Conservation (phyloP, 352 stramenopile genomes). For the Pythium vanterpoolii region DNA sequence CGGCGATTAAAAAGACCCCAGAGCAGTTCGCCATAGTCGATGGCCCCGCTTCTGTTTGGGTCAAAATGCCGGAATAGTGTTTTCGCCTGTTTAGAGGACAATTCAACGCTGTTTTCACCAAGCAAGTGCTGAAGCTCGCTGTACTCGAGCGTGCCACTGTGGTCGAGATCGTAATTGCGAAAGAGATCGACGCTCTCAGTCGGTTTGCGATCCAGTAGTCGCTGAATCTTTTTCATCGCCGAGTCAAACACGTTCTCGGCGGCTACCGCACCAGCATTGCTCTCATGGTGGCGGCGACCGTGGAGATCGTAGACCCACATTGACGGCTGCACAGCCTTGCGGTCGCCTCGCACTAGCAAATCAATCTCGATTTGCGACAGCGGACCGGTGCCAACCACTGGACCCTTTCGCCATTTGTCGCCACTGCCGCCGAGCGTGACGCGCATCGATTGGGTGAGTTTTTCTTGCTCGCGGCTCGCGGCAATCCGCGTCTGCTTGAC, state of each 20-base stretch:
- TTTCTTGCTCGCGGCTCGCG: slow-evolving; percentile 40
- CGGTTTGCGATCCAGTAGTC: slow-evolving; percentile 21
- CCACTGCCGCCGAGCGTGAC: slow-evolving; percentile 27
- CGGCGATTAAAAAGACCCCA: slow-evolving; percentile 62
- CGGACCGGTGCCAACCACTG: slow-evolving; percentile 38
- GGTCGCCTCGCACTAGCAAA: slow-evolving; percentile 8
- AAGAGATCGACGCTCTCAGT: slow-evolving; percentile 34
- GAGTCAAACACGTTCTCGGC: slow-evolving; percentile 35
- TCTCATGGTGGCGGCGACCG: slow-evolving; percentile 37
- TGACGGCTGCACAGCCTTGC: neutral
- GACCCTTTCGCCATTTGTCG: slow-evolving; percentile 30
- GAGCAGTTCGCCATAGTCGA: slow-evolving; percentile 60
- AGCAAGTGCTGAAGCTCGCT: slow-evolving; percentile 42
- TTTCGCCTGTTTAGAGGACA: slow-evolving; percentile 40
- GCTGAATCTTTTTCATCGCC: slow-evolving; percentile 57
- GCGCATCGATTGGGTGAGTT: slow-evolving; percentile 30
- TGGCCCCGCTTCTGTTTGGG: slow-evolving; percentile 36
- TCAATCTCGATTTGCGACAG: slow-evolving; percentile 47
- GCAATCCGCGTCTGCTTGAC: slow-evolving; percentile 42
- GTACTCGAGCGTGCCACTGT: slow-evolving; percentile 44
- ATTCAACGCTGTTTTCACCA: slow-evolving; percentile 21
- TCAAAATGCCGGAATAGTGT: slow-evolving; percentile 52
- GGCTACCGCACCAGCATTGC: slow-evolving; percentile 26
- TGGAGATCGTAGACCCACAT: slow-evolving; percentile 62
- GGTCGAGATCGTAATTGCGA: slow-evolving; percentile 42